Conservation (phyloP, 345 rosid species). For the Hibiscus syriacus region DNA sequence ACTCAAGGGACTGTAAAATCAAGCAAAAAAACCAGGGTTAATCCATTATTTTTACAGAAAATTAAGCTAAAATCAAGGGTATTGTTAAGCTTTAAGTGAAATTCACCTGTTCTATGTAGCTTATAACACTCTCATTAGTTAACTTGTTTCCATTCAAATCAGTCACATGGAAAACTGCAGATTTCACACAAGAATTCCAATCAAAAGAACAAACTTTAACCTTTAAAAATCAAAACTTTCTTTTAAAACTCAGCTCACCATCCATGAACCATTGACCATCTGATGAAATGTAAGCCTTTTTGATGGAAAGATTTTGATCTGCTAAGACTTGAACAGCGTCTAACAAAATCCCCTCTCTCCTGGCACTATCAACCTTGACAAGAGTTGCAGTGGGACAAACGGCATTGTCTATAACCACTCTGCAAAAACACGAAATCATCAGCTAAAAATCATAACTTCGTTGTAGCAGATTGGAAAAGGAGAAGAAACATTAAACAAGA, state of each 20-base stretch:
- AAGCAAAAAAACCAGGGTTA: neutral
- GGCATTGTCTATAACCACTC: conserved; percentile 94
- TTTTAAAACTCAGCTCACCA: conserved; percentile 39
- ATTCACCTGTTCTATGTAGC: conserved; percentile 77
- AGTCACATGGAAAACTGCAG: conserved; percentile 91
- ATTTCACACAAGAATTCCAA: neutral
- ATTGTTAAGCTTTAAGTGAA: neutral
- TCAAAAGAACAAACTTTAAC: neutral
- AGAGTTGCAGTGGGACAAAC: conserved; percentile 76
- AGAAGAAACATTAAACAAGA: neutral
- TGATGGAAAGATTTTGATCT: conserved; percentile 85
- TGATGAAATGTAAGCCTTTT: conserved; percentile 80
- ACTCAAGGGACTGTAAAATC: conserved; percentile 48
- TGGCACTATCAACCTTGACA: conserved; percentile 89
- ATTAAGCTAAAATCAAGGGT: neutral
- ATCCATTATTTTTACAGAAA: neutral
- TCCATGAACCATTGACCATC: conserved; percentile 97
- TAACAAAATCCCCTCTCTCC: conserved; percentile 68
- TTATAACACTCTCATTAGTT: no score
- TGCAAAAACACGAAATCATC: conserved; percentile 23
- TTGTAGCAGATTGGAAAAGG: neutral
- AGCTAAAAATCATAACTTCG: neutral
- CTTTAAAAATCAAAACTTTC: neutral
- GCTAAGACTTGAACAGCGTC: conserved; percentile 89
- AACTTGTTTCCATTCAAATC: conserved; percentile 76